Percentiles rank a stretch among this genome's conserved stretches.
Evolutionary conservation across 495 filamentous ascomycete species (phyloP).

Genomic region (Talaromyces thailandensis): DNA sequence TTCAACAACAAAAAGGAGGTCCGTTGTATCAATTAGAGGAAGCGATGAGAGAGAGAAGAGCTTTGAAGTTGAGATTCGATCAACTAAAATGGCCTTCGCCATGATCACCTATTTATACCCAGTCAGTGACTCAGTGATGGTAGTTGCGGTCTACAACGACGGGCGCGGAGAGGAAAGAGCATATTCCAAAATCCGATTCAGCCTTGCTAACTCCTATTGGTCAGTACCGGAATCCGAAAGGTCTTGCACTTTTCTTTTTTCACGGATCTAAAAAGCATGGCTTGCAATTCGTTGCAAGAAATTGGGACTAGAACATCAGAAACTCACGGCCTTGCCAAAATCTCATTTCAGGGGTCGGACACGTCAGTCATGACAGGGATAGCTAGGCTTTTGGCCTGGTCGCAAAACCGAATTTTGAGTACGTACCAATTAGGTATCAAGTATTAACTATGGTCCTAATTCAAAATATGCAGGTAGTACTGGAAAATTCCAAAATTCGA

Average conservation of each 20-base stretch:
- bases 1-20: neutral
- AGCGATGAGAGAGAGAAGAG: too few species aligned
- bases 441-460: too few species aligned
- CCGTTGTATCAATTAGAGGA: too few species aligned
- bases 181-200: slow-evolving; percentile 1
- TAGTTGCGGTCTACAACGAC: neutral
- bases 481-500: too few species aligned
- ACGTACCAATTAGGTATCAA: too few species aligned
- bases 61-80: too few species aligned
- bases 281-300: neutral
- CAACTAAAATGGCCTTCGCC: too few species aligned
- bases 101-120: too few species aligned
- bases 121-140: too few species aligned
- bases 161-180: neutral
- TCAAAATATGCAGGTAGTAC: too few species aligned
- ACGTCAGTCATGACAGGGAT: neutral
- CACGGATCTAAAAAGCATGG: neutral
- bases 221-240: neutral
- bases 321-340: slow-evolving; percentile 1
- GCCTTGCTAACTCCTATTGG: neutral
- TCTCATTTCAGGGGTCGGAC: neutral
- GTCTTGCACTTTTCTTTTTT: slow-evolving; percentile 2
- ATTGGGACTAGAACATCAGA: neutral
- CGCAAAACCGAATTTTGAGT: too few species aligned
- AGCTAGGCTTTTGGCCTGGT: neutral